phyloP scores from a whole-genome alignment of 495 filamentous ascomycete genomes.

The Viridothelium virens region DNA sequence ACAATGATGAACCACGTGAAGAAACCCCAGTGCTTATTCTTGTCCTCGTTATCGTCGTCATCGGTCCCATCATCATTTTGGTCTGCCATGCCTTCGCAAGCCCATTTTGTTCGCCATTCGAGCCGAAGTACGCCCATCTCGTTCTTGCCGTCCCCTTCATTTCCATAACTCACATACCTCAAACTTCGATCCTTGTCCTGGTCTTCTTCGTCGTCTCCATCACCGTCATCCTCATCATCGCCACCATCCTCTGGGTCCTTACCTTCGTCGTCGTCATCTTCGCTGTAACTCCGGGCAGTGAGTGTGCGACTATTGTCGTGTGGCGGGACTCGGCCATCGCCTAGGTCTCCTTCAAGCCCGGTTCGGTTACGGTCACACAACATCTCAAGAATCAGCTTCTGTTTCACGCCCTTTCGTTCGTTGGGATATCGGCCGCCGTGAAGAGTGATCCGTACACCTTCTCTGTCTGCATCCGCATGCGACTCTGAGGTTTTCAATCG shows the following conservation, averaged over 20 bases:
- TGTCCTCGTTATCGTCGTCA: constrained; percentile 33
- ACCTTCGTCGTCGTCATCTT: constrained; percentile 23
- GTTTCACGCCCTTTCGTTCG: constrained; percentile 37
- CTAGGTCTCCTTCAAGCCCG: constrained; percentile 55
- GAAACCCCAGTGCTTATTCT: constrained; percentile 66
- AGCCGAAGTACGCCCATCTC: constrained; percentile 54
- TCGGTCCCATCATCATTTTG: constrained; percentile 35
- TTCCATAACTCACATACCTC: constrained; percentile 60
- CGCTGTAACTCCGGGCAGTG: constrained; percentile 17
- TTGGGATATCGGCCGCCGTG: constrained; percentile 55
- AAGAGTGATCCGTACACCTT: constrained; percentile 65
- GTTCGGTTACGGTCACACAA: constrained; percentile 61
- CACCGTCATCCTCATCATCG: constrained; percentile 32
- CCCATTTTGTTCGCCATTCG: constrained; percentile 78
- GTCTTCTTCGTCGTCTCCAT: constrained; percentile 30
- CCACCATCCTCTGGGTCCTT: constrained; percentile 33
- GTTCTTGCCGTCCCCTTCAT: constrained; percentile 41
- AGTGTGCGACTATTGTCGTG: constrained; percentile 28
- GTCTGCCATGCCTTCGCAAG: constrained; percentile 51
- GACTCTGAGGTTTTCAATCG: constrained; percentile 53
- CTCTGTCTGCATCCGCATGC: constrained; percentile 49
- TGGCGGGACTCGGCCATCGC: constrained; percentile 37
- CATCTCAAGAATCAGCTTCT: constrained; percentile 72
- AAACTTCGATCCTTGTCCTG: constrained; percentile 50
- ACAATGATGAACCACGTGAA: constrained; percentile 97